phyloP scores from a whole-genome alignment of 805 yeast genomes.

The Candida namnaoensis region DNA sequence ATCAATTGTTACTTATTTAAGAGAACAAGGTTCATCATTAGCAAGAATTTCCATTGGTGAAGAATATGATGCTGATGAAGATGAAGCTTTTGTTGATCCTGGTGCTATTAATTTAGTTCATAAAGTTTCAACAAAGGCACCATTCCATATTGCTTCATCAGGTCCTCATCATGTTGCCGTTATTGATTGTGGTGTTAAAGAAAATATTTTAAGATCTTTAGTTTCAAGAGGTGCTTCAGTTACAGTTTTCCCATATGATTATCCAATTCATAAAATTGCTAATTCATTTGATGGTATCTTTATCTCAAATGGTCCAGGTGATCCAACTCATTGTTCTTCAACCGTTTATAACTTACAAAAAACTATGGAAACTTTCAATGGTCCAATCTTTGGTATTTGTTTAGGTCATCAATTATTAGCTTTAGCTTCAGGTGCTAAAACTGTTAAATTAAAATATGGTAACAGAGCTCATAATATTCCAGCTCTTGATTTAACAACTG shows the following conservation, averaged over 20 bases:
- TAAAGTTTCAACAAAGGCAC: constrained; percentile 91
- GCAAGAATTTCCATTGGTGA: constrained; percentile 88
- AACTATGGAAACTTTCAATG: constrained; percentile 54
- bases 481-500: constrained; percentile 80
- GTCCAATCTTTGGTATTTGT: constrained; percentile 97
- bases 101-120: constrained; percentile 84
- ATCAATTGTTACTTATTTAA: constrained; percentile 81
- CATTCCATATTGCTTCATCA: constrained; percentile 75
- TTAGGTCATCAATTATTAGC: constrained; percentile 96
- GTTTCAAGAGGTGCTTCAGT: constrained; percentile 93
- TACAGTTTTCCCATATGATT: constrained; percentile 94
- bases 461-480: constrained; percentile 99
- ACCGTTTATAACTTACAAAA: constrained; percentile 70
- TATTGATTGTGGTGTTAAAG: constrained; percentile 97
- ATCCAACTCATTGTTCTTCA: constrained; percentile 81
- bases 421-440: constrained; percentile 89
- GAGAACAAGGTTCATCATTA: constrained; percentile 93
- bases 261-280: constrained; percentile 86
- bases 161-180: constrained; percentile 79
- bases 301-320: constrained; percentile 96
- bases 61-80: constrained; percentile 86
- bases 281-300: constrained; percentile 91
- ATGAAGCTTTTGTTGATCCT: constrained; percentile 86
- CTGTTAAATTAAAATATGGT: constrained; percentile 91
- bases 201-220: constrained; percentile 88